Conservation (phyloP, 805 yeast genomes). For the Schizosaccharomyces osmophilus region DNA sequence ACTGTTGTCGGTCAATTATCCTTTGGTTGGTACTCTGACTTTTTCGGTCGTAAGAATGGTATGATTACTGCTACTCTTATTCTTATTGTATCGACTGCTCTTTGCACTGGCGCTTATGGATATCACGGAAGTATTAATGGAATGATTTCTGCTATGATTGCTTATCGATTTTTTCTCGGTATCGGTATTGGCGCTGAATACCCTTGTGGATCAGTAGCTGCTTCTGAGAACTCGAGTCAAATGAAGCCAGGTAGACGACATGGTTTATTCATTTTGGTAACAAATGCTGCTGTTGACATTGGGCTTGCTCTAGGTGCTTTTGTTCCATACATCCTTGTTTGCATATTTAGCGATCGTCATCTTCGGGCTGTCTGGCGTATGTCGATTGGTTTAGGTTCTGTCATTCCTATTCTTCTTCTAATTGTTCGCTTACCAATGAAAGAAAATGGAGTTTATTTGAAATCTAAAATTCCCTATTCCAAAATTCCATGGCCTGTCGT, state of each 20-base stretch:
- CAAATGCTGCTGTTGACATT: constrained; percentile 62
- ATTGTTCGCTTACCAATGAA: constrained; percentile 50
- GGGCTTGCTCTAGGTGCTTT: constrained; percentile 71
- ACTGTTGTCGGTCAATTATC: constrained; percentile 65
- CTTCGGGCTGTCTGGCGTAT: constrained; percentile 78
- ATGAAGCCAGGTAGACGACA: constrained; percentile 67
- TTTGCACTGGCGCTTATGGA: constrained; percentile 80
- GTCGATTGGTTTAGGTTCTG: constrained; percentile 70
- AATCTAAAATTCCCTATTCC: constrained; percentile 41
- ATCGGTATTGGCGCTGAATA: constrained; percentile 82
- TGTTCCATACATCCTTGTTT: constrained; percentile 62
- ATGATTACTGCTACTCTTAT: constrained; percentile 59
- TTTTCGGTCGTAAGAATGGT: constrained; percentile 54
- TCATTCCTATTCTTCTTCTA: constrained; percentile 61
- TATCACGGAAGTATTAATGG: constrained; percentile 32
- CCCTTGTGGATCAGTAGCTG: constrained; percentile 80
- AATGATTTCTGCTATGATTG: constrained; percentile 59
- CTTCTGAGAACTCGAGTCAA: constrained; percentile 68
- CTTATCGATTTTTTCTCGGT: constrained; percentile 70
- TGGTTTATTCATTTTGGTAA: constrained; percentile 72
- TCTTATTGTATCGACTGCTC: constrained; percentile 51
- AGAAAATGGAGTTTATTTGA: constrained; percentile 48
- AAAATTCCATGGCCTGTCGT: constrained; percentile 42
- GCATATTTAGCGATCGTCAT: constrained; percentile 53
- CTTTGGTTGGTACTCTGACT: constrained; percentile 65